These are phyloP conservation scores for Neoascochyta sp. DNA, from an alignment of 2,329 filamentous ascomycete genomes.

Conservation along the genomic window DNA sequence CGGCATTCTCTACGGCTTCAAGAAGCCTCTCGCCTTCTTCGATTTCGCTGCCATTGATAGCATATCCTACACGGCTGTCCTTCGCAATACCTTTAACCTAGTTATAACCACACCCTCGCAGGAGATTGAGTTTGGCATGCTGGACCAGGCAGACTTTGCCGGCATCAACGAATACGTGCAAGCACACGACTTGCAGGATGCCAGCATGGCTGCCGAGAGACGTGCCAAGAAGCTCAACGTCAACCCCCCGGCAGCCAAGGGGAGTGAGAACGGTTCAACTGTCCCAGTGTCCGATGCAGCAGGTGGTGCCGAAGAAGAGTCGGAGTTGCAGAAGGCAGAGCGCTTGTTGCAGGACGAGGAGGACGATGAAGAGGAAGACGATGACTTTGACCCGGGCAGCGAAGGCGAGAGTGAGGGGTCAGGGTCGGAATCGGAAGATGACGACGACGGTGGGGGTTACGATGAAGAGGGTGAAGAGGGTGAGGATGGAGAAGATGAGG, in stretches of 20 bases:
- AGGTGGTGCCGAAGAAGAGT: conserved; percentile 33
- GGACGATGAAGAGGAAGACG: conserved; percentile 41
- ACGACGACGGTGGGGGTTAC: conserved; percentile 30
- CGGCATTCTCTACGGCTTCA: conserved; percentile 63
- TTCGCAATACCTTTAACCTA: conserved; percentile 64
- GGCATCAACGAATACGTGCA: conserved; percentile 62
- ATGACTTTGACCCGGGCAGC: conserved; percentile 42
- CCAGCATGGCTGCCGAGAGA: conserved; percentile 58
- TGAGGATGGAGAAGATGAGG: conserved; percentile 22
- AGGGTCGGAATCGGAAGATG: conserved; percentile 36
- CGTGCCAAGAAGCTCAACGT: conserved; percentile 59
- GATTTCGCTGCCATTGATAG: conserved; percentile 57
- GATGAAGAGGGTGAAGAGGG: conserved; percentile 26
- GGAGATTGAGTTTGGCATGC: conserved; percentile 63
- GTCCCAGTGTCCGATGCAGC: conserved; percentile 5
- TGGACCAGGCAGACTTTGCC: conserved; percentile 60
- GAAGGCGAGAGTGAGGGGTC: conserved; percentile 42
- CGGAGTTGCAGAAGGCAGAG: conserved; percentile 41
- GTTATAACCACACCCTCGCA: conserved; percentile 53
- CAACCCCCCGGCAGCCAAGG: conserved; percentile 38
- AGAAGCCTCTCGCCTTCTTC: conserved; percentile 62
- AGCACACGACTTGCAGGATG: conserved; percentile 59
- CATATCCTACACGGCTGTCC: conserved; percentile 61
- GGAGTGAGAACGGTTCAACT: conserved; percentile 21
- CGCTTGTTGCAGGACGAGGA: conserved; percentile 37